Base-by-base conservation (phyloP, 768 basidiomycete genomes). In the Porphyrellus cyaneotinctus region DNA sequence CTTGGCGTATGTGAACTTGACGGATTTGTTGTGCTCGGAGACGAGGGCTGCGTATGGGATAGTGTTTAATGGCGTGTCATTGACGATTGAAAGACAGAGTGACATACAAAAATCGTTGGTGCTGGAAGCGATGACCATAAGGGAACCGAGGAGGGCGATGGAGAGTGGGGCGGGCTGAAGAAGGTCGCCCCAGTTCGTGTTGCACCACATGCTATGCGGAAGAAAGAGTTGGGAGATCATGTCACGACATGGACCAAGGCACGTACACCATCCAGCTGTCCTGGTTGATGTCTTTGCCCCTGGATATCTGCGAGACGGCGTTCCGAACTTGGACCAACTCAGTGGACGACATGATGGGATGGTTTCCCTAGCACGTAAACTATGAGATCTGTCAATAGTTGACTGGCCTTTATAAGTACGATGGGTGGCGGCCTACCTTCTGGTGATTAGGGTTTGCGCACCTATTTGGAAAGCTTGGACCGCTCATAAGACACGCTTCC, bases 221-320 rank as follows among this genome's bases (percentile, higher is more conserved):
- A 17, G 41, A 31, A 31, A n/a, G 9, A 8, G 26, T 57, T 17
- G 28, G 15, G 35, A 13, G 4, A 17, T 4, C 4, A 23, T 24
- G 17, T 9, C 39, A 37, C 3, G 14, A 28, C 6, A 6, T 23
- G n/a, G 24, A 38, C 12, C 5, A 28, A 18, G 46, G 28, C 37
- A 49, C 59, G 41, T 24, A 61, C 59, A 58, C 50, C 60, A 61
- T 61, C 60, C 60, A 61, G 41, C 47, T 48, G 18, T 61, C 60
- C 38, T 61, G 56, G 26, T 61, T 61, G 6, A 61, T 52, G 43
- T 61, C 60, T 28, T 42, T 61, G 11, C 60, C 60, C 51, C 22
- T 58, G 36, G 59, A 61, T 52, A 61, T 47, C 44, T 54, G 60
- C 13, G 60, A 51, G 52, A 61, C 23, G 10, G 60, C 59, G 23